Conservation (phyloP, 2,329 filamentous ascomycete species). For the Neurospora sp. region DNA sequence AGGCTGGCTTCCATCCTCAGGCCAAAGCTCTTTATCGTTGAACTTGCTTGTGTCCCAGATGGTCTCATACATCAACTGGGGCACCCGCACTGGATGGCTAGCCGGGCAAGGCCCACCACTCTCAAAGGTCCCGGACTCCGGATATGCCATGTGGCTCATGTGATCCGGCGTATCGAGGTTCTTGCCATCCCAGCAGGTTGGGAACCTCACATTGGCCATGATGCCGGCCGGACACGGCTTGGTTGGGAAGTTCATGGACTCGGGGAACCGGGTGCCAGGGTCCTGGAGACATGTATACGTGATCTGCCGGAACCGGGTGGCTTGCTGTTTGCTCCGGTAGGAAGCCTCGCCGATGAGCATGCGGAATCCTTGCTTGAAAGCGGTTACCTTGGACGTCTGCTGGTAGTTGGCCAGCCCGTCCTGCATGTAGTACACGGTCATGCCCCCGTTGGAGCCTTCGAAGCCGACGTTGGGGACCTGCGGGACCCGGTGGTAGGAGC, state of each 20-base stretch:
- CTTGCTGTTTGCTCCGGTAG: conserved; percentile 24
- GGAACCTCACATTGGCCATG: conserved; percentile 34
- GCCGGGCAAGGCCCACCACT: conserved; percentile 21
- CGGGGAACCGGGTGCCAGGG: conserved; percentile 26
- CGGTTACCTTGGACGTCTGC: conserved; percentile 28
- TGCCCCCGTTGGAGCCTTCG: conserved; percentile 23
- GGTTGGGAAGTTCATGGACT: conserved; percentile 29
- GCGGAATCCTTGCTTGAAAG: conserved; percentile 34
- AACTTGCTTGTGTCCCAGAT: conserved; percentile 18
- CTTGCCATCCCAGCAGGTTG: conserved; percentile 41
- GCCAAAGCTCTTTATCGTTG: conserved; percentile 14
- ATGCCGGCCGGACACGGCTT: conserved; percentile 25
- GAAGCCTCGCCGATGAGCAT: conserved; percentile 33
- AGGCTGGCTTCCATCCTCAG: conserved; percentile 13
- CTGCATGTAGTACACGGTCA: conserved; percentile 25
- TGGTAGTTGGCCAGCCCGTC: conserved; percentile 18
- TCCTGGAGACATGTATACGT: conserved; percentile 34
- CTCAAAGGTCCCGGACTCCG: conserved; percentile 17
- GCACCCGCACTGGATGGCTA: conserved; percentile 25
- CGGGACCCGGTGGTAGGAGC: conserved; percentile 13
- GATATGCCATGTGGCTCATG: conserved; percentile 32
- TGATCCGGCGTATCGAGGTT: conserved; percentile 35
- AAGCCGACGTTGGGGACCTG: conserved; percentile 25
- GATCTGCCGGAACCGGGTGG: conserved; percentile 30
- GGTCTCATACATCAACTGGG: conserved; percentile 27